Evolutionary conservation across 2,329 filamentous ascomycete species (phyloP), one percentile per base, ranked within the genome.

Genomic region (Coniochaeta sp.): DNA sequence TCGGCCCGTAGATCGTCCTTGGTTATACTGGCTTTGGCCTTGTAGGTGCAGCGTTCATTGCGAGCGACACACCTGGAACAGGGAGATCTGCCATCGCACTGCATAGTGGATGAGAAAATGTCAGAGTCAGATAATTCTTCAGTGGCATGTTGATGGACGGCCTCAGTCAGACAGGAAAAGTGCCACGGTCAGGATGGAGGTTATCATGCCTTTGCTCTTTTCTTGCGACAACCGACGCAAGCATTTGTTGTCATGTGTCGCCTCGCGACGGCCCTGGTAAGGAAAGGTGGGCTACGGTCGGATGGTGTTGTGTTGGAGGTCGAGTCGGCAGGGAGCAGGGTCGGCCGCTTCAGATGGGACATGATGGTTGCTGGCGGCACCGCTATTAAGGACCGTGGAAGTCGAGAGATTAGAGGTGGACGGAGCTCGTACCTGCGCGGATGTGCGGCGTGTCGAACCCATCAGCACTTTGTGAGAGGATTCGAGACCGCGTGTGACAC

Each of bases 191-290:
- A n/a, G n/a, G n/a, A n/a, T n/a, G n/a, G n/a, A n/a, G n/a, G n/a
- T n/a, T 14, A 17, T 24, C 31, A 56, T 56, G 22, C 56, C 38
- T 58, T 58, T 58, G 56, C 38, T 58, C 56, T 43, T 44, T 58
- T 58, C 56, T 44, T 58, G 17, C 56, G 56, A n/a, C 56, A 58
- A 17, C 34, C 38, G 7, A 44, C 11, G n/a, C 56, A 58, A 17
- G 56, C 56, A 31, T 58, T 58, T 9, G 12, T n/a, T 17, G 56
- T 58, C 38, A 58, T 31, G n/a, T 40, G 24, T 12, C 56, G 56
- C 38, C 19, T 36, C 24, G n/a, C n/a, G 26, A 28, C 6, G 47
- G 12, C n/a, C 14, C 47, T 12, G 19, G 47, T 28, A 1, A 12
- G 1, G 17, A 31, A 52, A n/a, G 24, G 5, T 16, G 47, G 14